A percentile compares a stretch with the other conserved stretches of the same genome.
Evolutionary conservation across 495 filamentous ascomycete species (phyloP).

Genomic region (Xylaria bambusicola): DNA sequence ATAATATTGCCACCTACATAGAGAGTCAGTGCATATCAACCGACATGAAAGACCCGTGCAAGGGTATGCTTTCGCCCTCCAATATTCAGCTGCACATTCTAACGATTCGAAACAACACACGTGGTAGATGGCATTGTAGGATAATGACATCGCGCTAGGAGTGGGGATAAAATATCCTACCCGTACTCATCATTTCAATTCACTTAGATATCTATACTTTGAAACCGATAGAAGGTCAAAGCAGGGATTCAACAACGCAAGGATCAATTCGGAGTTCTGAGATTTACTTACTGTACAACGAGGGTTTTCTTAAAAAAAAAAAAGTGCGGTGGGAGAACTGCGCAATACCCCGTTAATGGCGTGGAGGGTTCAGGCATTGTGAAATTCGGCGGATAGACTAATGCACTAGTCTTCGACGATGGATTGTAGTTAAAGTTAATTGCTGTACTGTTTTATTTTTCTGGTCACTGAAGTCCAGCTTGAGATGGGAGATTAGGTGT

Average conservation of each 20-base stretch:
- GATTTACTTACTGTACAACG: conserved; percentile 3
- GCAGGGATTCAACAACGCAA: conserved; percentile 8
- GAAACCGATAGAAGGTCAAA: conserved; percentile 17
- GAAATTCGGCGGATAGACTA: background rate
- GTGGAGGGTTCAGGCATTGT: background rate
- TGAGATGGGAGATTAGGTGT: background rate
- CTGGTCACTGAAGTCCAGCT: background rate
- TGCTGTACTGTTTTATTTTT: background rate
- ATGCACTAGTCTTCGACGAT: background rate
- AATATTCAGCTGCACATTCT: background rate
- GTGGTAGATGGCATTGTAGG: conserved; percentile 3
- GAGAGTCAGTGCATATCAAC: background rate
- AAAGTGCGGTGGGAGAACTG: background rate
- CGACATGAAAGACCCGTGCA: background rate
- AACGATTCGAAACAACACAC: background rate
- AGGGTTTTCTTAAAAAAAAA: too few relatives aligned
- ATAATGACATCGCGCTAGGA: background rate
- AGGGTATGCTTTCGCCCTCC: background rate
- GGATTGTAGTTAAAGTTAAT: background rate
- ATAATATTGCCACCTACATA: background rate
- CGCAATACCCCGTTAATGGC: conserved; percentile 1
- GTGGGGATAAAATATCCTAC: background rate
- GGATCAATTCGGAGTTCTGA: conserved; percentile 7
- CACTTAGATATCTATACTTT: conserved; percentile 3
- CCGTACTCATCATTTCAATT: background rate